These are phyloP conservation scores for Septoria linicola DNA, from an alignment of 2,329 filamentous ascomycete genomes.

Conservation along the genomic window DNA sequence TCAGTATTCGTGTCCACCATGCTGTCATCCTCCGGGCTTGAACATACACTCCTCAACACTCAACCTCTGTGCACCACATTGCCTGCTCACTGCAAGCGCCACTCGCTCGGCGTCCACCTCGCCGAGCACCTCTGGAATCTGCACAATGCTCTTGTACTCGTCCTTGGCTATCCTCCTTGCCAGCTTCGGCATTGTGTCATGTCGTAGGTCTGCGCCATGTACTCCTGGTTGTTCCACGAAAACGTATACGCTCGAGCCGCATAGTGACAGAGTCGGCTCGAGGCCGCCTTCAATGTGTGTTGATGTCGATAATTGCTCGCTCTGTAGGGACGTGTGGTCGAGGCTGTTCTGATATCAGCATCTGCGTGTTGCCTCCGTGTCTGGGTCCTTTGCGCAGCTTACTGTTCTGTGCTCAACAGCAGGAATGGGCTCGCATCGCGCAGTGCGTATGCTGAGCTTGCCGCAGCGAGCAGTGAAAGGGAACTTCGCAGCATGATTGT, in stretches of 20 bases:
- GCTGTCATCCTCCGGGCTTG: neutral
- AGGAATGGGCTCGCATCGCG: constrained; percentile 63
- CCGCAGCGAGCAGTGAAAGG: constrained; percentile 29
- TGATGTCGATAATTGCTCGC: constrained; percentile 32
- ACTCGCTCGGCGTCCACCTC: constrained; percentile 47
- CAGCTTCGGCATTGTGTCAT: constrained; percentile 48
- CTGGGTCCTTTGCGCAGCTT: constrained; percentile 31
- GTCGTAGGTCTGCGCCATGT: constrained; percentile 65
- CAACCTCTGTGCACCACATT: constrained; percentile 40
- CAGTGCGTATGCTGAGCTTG: constrained; percentile 63
- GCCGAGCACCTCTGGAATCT: constrained; percentile 56
- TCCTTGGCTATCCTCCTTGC: constrained; percentile 50
- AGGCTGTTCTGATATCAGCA: constrained; percentile 9
- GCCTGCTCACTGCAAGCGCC: constrained; percentile 44
- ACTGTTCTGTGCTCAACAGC: constrained; percentile 81
- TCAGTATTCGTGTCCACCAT: neutral
- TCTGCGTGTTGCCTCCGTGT: neutral
- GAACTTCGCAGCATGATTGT: constrained; percentile 30
- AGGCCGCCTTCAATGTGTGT: constrained; percentile 33
- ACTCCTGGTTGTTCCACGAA: constrained; percentile 75
- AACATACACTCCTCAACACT: constrained; percentile 13
- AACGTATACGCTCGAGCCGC: constrained; percentile 60
- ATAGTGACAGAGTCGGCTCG: constrained; percentile 44
- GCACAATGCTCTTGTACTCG: constrained; percentile 37
- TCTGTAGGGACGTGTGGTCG: constrained; percentile 11